Percentiles rank a stretch among this genome's conserved stretches.
These are phyloP conservation scores for Paraphaeosphaeria minitans DNA, from an alignment of 2,329 filamentous ascomycete genomes.

Conservation along the genomic window DNA sequence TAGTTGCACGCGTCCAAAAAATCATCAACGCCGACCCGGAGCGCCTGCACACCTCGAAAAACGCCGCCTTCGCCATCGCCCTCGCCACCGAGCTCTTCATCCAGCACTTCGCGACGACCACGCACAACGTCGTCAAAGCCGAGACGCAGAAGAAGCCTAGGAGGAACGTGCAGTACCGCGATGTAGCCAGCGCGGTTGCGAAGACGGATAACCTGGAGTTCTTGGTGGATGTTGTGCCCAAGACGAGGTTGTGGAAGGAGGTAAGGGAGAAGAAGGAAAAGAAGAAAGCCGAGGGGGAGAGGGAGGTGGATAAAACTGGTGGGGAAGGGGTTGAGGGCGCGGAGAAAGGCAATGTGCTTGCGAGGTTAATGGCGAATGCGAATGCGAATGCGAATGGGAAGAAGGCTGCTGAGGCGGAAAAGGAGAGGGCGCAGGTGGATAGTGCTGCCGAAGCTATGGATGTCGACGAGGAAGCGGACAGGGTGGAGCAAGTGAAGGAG, in stretches of 20 bases:
- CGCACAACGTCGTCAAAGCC: slow-evolving; percentile 84
- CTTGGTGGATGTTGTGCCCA: slow-evolving; percentile 86
- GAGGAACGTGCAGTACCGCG: slow-evolving; percentile 93
- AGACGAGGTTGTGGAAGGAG: slow-evolving; percentile 79
- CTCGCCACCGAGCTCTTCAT: slow-evolving; percentile 96
- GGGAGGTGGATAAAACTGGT: slow-evolving; percentile 23
- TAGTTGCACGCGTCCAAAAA: slow-evolving; percentile 94
- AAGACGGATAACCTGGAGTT: slow-evolving; percentile 95
- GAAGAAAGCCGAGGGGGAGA: slow-evolving; percentile 34
- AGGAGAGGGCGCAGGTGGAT: slow-evolving; percentile 3
- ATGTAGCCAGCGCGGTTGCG: slow-evolving; percentile 84
- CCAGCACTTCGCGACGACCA: slow-evolving; percentile 84
- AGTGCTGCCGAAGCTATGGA: slow-evolving; percentile 25
- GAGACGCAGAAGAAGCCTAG: slow-evolving; percentile 79
- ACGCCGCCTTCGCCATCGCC: slow-evolving; percentile 91
- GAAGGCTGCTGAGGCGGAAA: neutral
- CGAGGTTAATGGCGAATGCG: slow-evolving; percentile 1
- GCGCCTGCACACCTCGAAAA: slow-evolving; percentile 84
- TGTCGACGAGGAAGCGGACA: slow-evolving; percentile 16
- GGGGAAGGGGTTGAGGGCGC: slow-evolving; percentile 43
- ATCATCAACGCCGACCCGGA: slow-evolving; percentile 82
- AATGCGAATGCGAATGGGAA: slow-evolving; percentile 1
- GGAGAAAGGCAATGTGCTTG: neutral
- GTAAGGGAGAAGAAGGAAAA: slow-evolving; percentile 68
- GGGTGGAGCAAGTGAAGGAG: slow-evolving; percentile 1